Base-by-base conservation (phyloP, 1,284 basidiomycete genomes). In the Cutaneotrichosporon dermatis region DNA sequence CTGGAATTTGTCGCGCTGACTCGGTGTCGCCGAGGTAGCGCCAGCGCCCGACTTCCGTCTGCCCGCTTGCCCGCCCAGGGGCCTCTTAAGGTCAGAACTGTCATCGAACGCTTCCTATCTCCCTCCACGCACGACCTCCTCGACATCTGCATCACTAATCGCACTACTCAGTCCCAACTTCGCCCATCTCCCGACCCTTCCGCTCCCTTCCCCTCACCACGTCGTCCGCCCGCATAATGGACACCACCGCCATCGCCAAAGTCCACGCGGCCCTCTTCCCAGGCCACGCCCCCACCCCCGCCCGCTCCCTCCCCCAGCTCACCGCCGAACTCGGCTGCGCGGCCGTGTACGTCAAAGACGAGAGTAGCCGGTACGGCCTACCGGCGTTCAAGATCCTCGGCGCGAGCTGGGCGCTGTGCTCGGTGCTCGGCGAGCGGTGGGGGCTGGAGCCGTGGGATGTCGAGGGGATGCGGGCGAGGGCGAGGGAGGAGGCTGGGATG, bases 351-450 rank as follows among this genome's bases (percentile, higher is more conserved):
- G 52, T 60, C 54, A 64, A 64, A 54, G 62, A 64, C 59, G 62
- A 64, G 59, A 54, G 48, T 37, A 2, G 25, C 12, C 62, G 62
- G 6, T 64, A 52, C 46, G 62, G 62, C 7, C 57, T 64, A 25
- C 62, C 62, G 4, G 62, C 62, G 37, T 64, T 64, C 59, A 64
- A 64, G 55, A 51, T 64, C 7, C 59, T 64, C 35, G 62, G 62
- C 4, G 62, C 62, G 34, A 64, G 62, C 55, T 64, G 59, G 59
- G 59, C 51, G 1, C 50, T 60, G 11, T 55, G 54, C 33, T 48
- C 51, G 6, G 12, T 57, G 6, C 55, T 64, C 3, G 59, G 48
- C 1, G 34, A 54, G 37, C 51, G 62, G 33, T 64, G 57, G 51
- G 62, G 59, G 8, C 43, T 64, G 0, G 51, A 51, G 3, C 59